Evolutionary conservation across 208 protist genomes (phyloP), one percentile per base, ranked within the genome.

Genomic region (Wallacemonas sp.): DNA sequence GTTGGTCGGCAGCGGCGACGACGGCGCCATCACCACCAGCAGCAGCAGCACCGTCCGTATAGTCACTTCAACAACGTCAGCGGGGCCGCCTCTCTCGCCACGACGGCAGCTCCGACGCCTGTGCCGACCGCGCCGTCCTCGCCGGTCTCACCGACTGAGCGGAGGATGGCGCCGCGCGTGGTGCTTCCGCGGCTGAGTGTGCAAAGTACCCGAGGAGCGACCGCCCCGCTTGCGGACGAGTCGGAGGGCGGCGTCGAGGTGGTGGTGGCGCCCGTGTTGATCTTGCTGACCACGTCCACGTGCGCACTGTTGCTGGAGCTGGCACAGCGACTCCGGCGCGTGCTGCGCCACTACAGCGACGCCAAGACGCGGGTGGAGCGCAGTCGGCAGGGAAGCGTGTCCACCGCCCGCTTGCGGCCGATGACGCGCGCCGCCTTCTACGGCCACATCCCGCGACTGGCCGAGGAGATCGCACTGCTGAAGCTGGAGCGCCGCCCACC

Each of bases 271-370:
- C 32, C 61, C 1, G 46, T 54, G 32, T 16, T 56, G 61, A 9
- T 32, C 16, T 26, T 41, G 29, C 47, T 46, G 46, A 66, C 47
- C 29, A 66, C 47, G 61, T 41, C 46, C n/a, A 57, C 52, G 27
- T 66, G 41, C 33, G 38, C 21, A 9, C 47, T 55, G 61, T 41
- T 66, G 29, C 5, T 43, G 19, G 30, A 48, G 56, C 56, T 47
- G 4, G 26, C 43, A n/a, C 60, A 52, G 30, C 43, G 38, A 14
- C 39, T 65, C 26, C 24, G 19, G n/a, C 43, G 46, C 4, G 60
- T 65, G 23, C 17, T 65, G 39, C 60, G 60, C n/a, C 43, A 52
- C 23, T 14, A 65, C 43, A 52, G 41, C n/a, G 27, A 65, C 26
- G 27, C n/a, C n/a, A n/a, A n/a, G n/a, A n/a, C n/a, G n/a, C n/a